A percentile compares a stretch with the other conserved stretches of the same genome.
phyloP scores from a whole-genome alignment of 176 grass and related monocot species.

The Thalia dealbata region DNA sequence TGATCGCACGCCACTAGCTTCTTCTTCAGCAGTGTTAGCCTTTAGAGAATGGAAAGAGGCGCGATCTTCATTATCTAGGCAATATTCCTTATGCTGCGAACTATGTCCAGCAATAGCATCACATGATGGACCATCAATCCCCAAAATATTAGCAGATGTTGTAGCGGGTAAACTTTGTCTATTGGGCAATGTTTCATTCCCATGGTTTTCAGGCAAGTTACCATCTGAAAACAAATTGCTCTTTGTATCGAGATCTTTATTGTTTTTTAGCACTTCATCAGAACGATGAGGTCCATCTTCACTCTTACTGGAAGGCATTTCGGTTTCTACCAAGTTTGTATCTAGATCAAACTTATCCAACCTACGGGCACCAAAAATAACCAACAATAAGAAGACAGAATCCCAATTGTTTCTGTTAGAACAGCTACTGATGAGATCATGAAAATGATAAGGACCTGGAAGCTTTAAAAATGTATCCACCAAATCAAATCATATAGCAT shows the following conservation, averaged over 20 bases:
- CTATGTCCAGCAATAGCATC: conserved; percentile 30
- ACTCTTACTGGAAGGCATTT: conserved; percentile 28
- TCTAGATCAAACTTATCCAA: conserved; percentile 76
- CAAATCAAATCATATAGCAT: neutral
- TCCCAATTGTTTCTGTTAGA: neutral
- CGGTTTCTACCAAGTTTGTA: conserved; percentile 34
- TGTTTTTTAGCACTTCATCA: conserved; percentile 9
- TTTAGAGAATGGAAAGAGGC: conserved; percentile 19
- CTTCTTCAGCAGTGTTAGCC: conserved; percentile 28
- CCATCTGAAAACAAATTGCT: conserved; percentile 27
- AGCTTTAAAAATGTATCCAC: neutral
- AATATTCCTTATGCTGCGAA: conserved; percentile 24
- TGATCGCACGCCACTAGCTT: conserved; percentile 25
- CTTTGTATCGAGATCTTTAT: conserved; percentile 32
- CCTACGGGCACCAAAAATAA: conserved; percentile 37
- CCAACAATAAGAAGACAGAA: neutral
- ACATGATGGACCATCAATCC: conserved; percentile 17
- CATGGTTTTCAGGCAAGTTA: conserved; percentile 28
- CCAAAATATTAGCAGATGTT: conserved; percentile 33
- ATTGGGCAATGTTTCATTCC: conserved; percentile 30
- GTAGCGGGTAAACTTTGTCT: conserved; percentile 26
- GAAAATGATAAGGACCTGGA: neutral
- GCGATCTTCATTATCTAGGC: conserved; percentile 22
- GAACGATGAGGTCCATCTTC: conserved; percentile 19
- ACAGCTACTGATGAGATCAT: neutral